Evolutionary conservation across 2,329 filamentous ascomycete species (phyloP).

Genomic region (Pseudocercospora ulei): DNA sequence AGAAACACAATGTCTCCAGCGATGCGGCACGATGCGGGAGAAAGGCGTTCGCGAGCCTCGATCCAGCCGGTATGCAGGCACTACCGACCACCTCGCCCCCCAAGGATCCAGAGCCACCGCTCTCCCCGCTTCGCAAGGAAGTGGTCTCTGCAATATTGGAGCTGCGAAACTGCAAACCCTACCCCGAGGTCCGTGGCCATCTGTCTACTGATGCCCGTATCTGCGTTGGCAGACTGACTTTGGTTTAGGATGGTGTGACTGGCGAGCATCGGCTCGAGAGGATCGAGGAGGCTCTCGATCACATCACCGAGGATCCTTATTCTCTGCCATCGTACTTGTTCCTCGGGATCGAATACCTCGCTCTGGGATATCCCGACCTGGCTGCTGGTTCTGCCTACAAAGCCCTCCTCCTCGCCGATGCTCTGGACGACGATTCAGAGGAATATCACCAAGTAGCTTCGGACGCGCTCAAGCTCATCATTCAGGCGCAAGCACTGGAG

Average conservation of each 20-base stretch:
- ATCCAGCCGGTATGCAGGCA: background rate
- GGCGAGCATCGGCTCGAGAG: conserved; percentile 12
- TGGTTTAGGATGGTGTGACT: conserved; percentile 10
- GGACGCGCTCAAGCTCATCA: conserved; percentile 36
- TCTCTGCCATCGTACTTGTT: conserved; percentile 36
- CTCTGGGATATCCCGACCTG: conserved; percentile 78
- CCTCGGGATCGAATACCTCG: conserved; percentile 60
- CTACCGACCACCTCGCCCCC: background rate
- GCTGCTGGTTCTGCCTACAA: conserved; percentile 84
- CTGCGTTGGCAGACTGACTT: conserved; percentile 20
- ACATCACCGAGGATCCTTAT: conserved; percentile 19
- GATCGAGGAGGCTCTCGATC: conserved; percentile 14
- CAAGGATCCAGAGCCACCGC: background rate
- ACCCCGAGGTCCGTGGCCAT: conserved; percentile 21
- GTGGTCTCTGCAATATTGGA: conserved; percentile 6
- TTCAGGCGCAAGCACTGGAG: conserved; percentile 34
- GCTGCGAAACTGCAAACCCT: conserved; percentile 14
- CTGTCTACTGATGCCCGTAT: background rate
- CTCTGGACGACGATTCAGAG: conserved; percentile 64
- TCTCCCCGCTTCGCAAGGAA: background rate
- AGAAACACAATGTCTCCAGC: conserved; percentile 4
- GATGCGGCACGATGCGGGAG: background rate
- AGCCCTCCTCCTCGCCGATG: conserved; percentile 76
- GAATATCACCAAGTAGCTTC: conserved; percentile 67
- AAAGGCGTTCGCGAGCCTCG: background rate